A percentile compares a stretch with the other conserved stretches of the same genome.
These are phyloP conservation scores for Paecilomyces sp. DNA, from an alignment of 2,329 filamentous ascomycete genomes.

Conservation along the genomic window DNA sequence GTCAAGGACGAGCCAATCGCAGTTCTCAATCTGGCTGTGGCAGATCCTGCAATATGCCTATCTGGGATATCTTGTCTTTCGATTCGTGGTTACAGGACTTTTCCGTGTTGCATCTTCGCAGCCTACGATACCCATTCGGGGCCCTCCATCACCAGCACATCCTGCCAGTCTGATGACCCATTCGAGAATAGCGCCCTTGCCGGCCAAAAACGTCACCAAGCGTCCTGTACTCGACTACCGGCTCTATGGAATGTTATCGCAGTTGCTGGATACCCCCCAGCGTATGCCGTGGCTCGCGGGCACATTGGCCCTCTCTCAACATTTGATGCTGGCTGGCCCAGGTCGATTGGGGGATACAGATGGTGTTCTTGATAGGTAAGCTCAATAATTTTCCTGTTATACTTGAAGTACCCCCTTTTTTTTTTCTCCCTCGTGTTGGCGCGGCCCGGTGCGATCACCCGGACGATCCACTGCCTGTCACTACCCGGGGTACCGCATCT, in stretches of 20 bases:
- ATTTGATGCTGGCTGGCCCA: constrained; percentile 64
- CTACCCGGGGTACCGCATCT: background rate
- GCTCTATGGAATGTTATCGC: constrained; percentile 66
- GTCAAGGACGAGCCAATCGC: constrained; percentile 23
- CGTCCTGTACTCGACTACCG: constrained; percentile 69
- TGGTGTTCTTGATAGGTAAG: constrained; percentile 86
- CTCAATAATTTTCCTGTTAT: constrained; percentile 25
- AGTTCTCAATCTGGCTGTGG: constrained; percentile 40
- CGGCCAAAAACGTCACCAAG: constrained; percentile 21
- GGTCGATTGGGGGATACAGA: constrained; percentile 67
- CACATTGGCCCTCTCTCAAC: constrained; percentile 66
- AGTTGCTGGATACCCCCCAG: constrained; percentile 63
- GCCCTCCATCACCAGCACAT: constrained; percentile 19
- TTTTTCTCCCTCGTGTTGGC: background rate
- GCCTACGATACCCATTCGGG: constrained; percentile 24
- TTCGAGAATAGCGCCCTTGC: constrained; percentile 23
- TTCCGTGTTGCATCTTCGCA: constrained; percentile 62
- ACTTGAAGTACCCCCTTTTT: constrained; percentile 9
- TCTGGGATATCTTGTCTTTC: constrained; percentile 54
- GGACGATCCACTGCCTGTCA: background rate
- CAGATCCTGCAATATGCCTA: constrained; percentile 45
- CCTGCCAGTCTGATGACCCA: constrained; percentile 14
- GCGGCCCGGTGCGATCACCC: background rate
- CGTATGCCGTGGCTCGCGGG: constrained; percentile 91
- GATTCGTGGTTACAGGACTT: constrained; percentile 58